Conservation (phyloP, 2,329 filamentous ascomycete genomes). For the Phaeophleospora eucalypticola region DNA sequence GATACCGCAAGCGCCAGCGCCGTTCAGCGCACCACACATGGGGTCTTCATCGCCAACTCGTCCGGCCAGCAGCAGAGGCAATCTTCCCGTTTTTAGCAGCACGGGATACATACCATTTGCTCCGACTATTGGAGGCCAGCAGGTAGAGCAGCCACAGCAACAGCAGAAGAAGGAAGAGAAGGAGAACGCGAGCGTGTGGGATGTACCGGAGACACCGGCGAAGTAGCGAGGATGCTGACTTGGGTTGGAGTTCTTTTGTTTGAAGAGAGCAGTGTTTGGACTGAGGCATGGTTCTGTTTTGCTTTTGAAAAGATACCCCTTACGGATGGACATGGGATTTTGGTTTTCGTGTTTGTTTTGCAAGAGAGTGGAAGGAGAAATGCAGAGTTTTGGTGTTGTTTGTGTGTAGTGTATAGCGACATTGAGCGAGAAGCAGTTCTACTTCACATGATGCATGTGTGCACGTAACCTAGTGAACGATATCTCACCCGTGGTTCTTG, state of each 20-base stretch:
- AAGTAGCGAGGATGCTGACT: neutral
- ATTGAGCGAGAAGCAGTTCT: too few species aligned
- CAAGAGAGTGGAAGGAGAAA: too few species aligned
- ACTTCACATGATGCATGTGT: too few species aligned
- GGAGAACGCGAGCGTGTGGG: constrained; percentile 36
- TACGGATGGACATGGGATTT: neutral
- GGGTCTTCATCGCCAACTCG: neutral
- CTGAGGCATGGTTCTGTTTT: neutral
- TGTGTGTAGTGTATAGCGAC: neutral
- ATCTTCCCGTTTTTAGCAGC: constrained; percentile 28
- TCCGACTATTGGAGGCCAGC: constrained; percentile 5
- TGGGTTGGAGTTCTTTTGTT: neutral
- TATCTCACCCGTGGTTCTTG: too few species aligned
- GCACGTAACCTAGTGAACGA: too few species aligned
- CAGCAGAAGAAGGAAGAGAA: neutral
- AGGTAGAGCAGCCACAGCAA: neutral
- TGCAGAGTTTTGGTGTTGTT: too few species aligned
- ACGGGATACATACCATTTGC: constrained; percentile 33
- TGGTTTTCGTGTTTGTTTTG: neutral
- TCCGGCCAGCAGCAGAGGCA: constrained; percentile 5
- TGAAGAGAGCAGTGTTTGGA: neutral
- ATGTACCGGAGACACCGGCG: constrained; percentile 43
- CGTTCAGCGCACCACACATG: neutral
- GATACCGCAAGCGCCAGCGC: too few species aligned
- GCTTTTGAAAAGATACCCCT: neutral